Evolutionary conservation across 345 rosid genomes (phyloP), one percentile per base, ranked within the genome.

Genomic region (Linum trigynum): DNA sequence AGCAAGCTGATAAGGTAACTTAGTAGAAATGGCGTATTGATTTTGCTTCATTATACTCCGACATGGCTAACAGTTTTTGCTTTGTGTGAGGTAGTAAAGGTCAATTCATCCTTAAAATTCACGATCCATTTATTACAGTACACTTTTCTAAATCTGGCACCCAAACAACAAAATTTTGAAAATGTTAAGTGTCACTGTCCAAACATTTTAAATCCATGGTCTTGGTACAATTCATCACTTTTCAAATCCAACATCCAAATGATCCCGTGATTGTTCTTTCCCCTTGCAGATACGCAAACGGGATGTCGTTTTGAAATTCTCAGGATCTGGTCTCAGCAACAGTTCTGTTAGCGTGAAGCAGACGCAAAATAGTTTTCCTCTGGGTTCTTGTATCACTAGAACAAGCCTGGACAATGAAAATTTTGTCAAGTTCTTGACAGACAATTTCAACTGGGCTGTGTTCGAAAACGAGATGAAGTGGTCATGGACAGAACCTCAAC

Each of bases 321-420:
- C 50, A 40, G 65, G 23, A 62, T 5, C 51, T 1, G 65, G 51
- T 12, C 40, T 6, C 17, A 40, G 43, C 50, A 62, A 39, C 42
- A 14, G 50, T 35, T 62, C n/a, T 62, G 32, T 62, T n/a, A 62
- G 17, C 14, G 65, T 62, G 23, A 38, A 43, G 32, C 65, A 62
- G 65, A 62, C 35, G 14, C 65, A 38, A 23, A 62, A 62, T 35
- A 62, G 65, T 62, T 62, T 62, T 40, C 51, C 65, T 39, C 11
- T 39, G 50, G 65, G 65, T 16, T 39, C 65, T 8, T 62, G 65
- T 32, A 39, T 62, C 12, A 62, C 51, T 5, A 62, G 65, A 40
- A 62, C 65, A 62, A 62, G 65, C 65, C 15, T 62, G 50, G 65
- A 62, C 65, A 62, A 62, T 40, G 65, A 62, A 7, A 62, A 62